Evolutionary conservation across 2,329 filamentous ascomycete species (phyloP).

Genomic region (Pyrenochaeta sp.): DNA sequence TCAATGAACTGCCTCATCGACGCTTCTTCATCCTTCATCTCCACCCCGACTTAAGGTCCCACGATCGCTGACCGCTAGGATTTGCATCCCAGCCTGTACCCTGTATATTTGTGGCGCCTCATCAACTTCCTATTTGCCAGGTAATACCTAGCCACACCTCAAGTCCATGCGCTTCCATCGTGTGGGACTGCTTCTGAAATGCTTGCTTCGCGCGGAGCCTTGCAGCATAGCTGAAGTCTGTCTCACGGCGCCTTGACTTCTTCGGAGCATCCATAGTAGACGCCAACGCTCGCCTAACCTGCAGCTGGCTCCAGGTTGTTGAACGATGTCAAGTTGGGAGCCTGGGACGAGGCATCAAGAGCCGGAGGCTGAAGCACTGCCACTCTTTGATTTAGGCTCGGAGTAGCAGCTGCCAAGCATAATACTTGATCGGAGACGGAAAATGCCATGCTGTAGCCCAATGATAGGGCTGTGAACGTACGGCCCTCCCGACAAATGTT

Average conservation of each 20-base stretch:
- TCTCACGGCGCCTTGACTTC: neutral
- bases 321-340: constrained; percentile 13
- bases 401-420: constrained; percentile 11
- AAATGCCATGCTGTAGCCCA: constrained; percentile 20
- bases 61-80: neutral
- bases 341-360: constrained; percentile 17
- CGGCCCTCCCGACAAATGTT: constrained; percentile 32
- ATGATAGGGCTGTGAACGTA: constrained; percentile 22
- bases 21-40: neutral
- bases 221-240: constrained; percentile 2
- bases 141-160: neutral
- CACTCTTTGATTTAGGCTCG: constrained; percentile 24
- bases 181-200: neutral
- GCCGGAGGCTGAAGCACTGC: constrained; percentile 40
- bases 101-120: neutral
- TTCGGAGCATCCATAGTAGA: neutral
- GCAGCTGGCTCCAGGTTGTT: neutral
- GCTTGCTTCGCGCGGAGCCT: neutral
- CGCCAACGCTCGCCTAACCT: neutral
- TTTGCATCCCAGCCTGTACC: neutral
- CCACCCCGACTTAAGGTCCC: neutral
- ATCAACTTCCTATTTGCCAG: neutral
- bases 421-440: constrained; percentile 7
- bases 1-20: constrained; percentile 2
- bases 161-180: neutral